Evolutionary conservation across 257 asterid genomes (phyloP), one percentile per base, ranked within the genome.

Genomic region (Fraxinus anomala): DNA sequence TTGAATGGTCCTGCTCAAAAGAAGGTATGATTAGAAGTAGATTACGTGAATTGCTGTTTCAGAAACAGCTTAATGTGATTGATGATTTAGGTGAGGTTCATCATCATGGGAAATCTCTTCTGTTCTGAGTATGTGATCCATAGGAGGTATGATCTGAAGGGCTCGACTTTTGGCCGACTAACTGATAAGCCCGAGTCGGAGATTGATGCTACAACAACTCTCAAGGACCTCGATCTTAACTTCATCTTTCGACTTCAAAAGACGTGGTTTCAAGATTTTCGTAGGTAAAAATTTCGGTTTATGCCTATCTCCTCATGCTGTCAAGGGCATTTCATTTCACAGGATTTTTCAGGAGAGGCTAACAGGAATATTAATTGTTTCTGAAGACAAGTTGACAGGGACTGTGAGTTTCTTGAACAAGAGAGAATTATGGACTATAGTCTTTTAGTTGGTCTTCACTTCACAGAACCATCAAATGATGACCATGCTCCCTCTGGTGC

Each of bases 171-270:
- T 67, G 98, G 98, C 30, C 89, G 97, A 44, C 73, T 89, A 75
- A 92, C 98, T 0, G 97, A 94, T 42, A 92, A 94, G 80, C 96
- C 97, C 16, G 97, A 94, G 78, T 85, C 97, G 37, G 94, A 89
- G 87, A 92, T 94, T 26, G 97, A 94, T 72, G 88, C 97, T 70
- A 92, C 89, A 59, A 94, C 98, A 21, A 94, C 98, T 10, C 94
- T 94, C 40, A 94, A 94, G 80, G 98, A 94, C 79, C 96, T 94
- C 21, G 98, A 94, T 81, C 97, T 94, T 76, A 91, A 92, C 88
- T 94, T 91, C 86, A 70, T 94, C 17, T 90, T 94, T 80, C 85
- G 90, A 63, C 87, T 94, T 24, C 96, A 94, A 66, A 91, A 89
- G 85, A 86, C 92, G 10, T 92, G 98, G 98, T 92, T 86, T 81